Conservation (phyloP, 192 early-diverging fungal genomes). For the Haplosporangium gracile region DNA sequence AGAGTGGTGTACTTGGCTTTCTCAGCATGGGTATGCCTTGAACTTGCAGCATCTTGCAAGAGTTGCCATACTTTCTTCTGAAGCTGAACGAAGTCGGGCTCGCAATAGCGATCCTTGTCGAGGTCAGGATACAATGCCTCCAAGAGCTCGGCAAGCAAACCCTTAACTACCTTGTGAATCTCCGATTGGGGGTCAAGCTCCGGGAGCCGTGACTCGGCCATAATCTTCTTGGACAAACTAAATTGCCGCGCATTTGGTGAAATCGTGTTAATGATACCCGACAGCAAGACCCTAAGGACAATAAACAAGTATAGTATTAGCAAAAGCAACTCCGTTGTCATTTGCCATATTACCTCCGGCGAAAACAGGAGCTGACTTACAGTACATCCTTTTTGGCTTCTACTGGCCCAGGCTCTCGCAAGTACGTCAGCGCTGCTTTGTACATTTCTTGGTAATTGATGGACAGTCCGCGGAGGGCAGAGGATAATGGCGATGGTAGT, state of each 20-base stretch:
- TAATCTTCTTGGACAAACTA: conserved; percentile 10
- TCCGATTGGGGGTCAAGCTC: conserved; percentile 1
- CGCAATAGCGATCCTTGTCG: neutral
- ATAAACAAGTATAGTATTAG: conserved; percentile 10
- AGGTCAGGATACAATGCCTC: conserved; percentile 2
- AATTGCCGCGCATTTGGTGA: conserved; percentile 3
- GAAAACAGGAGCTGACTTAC: neutral
- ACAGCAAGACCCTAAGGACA: conserved; percentile 5
- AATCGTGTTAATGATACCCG: conserved; percentile 16
- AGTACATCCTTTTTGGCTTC: conserved; percentile 21
- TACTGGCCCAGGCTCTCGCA: neutral
- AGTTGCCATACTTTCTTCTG: neutral
- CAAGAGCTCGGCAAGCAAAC: neutral
- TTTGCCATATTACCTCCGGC: neutral
- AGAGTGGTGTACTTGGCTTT: neutral
- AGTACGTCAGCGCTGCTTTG: conserved; percentile 1
- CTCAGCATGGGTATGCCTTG: conserved; percentile 1
- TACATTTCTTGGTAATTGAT: conserved; percentile 16
- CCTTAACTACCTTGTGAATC: neutral
- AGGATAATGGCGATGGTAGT: neutral
- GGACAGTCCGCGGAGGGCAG: neutral
- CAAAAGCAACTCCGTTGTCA: conserved; percentile 3
- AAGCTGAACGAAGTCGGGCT: conserved; percentile 7
- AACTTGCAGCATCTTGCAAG: neutral
- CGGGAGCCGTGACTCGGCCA: neutral